Evolutionary conservation across 2,329 filamentous ascomycete species (phyloP), one percentile per base, ranked within the genome.

Genomic region (Sporothrix globosa): DNA sequence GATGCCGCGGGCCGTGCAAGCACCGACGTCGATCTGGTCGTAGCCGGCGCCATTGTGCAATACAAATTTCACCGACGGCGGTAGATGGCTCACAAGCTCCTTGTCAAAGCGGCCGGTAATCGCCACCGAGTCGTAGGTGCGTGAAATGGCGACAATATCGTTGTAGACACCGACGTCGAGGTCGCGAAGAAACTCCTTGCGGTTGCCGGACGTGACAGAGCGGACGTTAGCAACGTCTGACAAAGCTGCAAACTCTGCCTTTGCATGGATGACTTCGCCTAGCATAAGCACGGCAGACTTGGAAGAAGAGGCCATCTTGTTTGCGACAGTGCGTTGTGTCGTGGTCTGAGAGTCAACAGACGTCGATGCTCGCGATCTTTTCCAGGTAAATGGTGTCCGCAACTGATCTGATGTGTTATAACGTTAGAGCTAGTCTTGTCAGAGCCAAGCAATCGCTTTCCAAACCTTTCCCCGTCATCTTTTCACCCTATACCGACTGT

Each of bases 1-100:
- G 67, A 92, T 84, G 27, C 81, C 82, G 48, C 84, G 83, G 0
- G 81, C 81, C 44, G 85, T 87, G 79, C 89, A 91, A 39, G 88
- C 87, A 68, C 85, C 77, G 4, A 91, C 82, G 75, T 91, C 88
- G 71, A 92, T 82, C 77, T 92, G 88, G 76, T 92, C 91, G 78
- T 92, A 93, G 21, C 91, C 90, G 14, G 72, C 72, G 46, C 72
- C 72, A 52, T 70, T 73, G 65, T 73, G 70, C 24, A 54, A 66
- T 13, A 73, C 21, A 6, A 70, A 70, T 72, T 81, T 81, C 70
- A 82, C 73, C 14, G 70, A 71, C 9, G 70, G 24, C 4, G 70
- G 70, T 41, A 71, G 58, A 10, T 34, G 66, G 27, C 27, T 4
- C 5, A 69, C 41, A 1, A 71, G 67, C 52, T 58, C 70, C 9